These are phyloP conservation scores for Yamadazyma dendronema DNA, from an alignment of 1,139 yeast genomes.

Conservation along the genomic window DNA sequence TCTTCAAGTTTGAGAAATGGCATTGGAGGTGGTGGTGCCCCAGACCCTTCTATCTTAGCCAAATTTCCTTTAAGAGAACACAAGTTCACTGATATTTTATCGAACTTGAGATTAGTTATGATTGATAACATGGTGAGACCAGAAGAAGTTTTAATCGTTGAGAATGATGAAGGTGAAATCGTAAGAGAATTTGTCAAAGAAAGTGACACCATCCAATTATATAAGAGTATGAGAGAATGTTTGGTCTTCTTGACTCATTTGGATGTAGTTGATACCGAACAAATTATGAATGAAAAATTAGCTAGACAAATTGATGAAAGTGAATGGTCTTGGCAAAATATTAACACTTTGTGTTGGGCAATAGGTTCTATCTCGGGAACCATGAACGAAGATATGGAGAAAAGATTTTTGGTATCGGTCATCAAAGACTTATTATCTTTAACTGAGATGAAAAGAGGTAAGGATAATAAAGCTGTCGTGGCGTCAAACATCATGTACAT, in stretches of 20 bases:
- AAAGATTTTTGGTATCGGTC: constrained; percentile 86
- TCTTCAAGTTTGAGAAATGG: constrained; percentile 39
- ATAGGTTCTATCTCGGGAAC: constrained; percentile 98
- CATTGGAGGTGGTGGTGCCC: constrained; percentile 64
- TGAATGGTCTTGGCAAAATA: constrained; percentile 99
- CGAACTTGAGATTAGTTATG: constrained; percentile 82
- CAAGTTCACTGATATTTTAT: constrained; percentile 69
- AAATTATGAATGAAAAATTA: constrained; percentile 87
- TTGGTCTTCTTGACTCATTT: constrained; percentile 92
- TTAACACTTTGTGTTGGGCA: constrained; percentile 98
- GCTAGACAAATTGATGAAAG: constrained; percentile 91
- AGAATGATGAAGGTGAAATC: constrained; percentile 98
- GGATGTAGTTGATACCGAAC: constrained; percentile 91
- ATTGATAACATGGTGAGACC: constrained; percentile 98
- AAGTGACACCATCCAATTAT: constrained; percentile 92
- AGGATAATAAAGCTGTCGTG: constrained; percentile 97
- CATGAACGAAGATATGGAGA: constrained; percentile 97
- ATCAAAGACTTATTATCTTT: constrained; percentile 87
- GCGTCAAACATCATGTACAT: constrained; percentile 99
- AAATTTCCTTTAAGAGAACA: constrained; percentile 85
- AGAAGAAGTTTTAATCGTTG: constrained; percentile 94
- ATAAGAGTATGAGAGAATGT: constrained; percentile 94
- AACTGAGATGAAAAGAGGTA: constrained; percentile 95
- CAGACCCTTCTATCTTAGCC: constrained; percentile 75
- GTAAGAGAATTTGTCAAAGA: constrained; percentile 97